Base-by-base conservation (phyloP, 2,329 filamentous ascomycete genomes). In the Berkeleyomyces rouxiae region DNA sequence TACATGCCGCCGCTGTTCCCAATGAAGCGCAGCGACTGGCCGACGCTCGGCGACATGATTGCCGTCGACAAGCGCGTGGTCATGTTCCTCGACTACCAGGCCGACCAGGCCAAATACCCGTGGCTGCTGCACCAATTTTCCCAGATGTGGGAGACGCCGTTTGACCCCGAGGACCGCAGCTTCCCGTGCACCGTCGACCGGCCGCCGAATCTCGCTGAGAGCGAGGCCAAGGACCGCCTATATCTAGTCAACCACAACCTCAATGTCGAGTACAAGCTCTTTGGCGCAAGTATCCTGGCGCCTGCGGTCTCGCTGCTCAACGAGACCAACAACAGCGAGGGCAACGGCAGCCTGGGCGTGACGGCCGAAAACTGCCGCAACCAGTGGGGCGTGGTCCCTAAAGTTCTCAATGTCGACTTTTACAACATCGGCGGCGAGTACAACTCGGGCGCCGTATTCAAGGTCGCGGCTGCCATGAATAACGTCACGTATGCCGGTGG, bases 211-310 rank as follows among this genome's bases (percentile, higher is more conserved):
- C 75, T 95, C 63, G 69, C 74, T 2, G 73, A 78, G 1, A 77
- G 81, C 6, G 79, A 81, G 0, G 80, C 82, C 0, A 75, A 77
- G 64, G 77, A 84, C 39, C 79, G 84, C 51, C 78, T 95, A 73
- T 95, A 91, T 71, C 79, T 96, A 70, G 81, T 87, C 69, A 96
- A 96, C 73, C 91, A 96, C 76, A 96, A 96, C 71, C 79, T 96
- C 64, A 96, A 96, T 71, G 79, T 86, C 64, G 79, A 90, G 67
- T 81, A 95, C 66, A 80, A 80, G 61, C 73, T 95, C 43, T 81
- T 84, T 2, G 82, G 82, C 39, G 70, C 80, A 13, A 75, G 78
- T 23, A 71, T 93, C 55, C 75, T 90, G 6, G 84, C 93, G 10
- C 89, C 89, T 0, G 87, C 88, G 63, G 82, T 83, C 0, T 81